Evolutionary conservation across 345 rosid species (phyloP), one percentile per base, ranked within the genome.

Genomic region (Litchi chinensis): DNA sequence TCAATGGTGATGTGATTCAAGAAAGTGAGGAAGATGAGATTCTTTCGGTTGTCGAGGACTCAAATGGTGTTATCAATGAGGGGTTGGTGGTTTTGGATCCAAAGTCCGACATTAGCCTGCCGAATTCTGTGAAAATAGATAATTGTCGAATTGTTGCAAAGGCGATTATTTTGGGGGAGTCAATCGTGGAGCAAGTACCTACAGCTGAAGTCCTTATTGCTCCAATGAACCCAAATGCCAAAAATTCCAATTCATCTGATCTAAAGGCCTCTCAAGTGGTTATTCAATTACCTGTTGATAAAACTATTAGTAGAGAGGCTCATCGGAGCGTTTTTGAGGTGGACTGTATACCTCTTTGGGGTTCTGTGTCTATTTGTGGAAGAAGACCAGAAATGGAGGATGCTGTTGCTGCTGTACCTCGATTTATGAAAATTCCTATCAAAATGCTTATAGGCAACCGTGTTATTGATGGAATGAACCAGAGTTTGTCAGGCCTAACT

Each of bases 371-470:
- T 59, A 77, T 89, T 22, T 73, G 93, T 65, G 99, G 99, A 43
- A 93, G 86, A 82, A 88, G 98, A 83, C 81, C 93, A 3, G 99
- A 95, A 88, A 95, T 95, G 99, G 98, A 93, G 86, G 99, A 95
- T 76, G 90, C 92, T 52, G 82, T 91, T 83, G 89, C 86, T 63
- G 86, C 85, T 59, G 86, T 82, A 15, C 97, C 99, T 68, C 82
- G 81, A 62, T 90, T 88, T 77, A 74, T 91, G 77, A 88, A 92
- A 80, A 83, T 95, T 81, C 99, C 98, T 39, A 89, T 92, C 79
- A 90, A 86, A 76, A 89, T 92, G 97, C 93, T 95, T 71, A 82
- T 88, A 67, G 93, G 89, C 6, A 88, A 90, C 70, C 87, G 70
- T 69, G 71, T 83, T n/a, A 75, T 82, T 76, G 95, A 89, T 81